phyloP scores from a whole-genome alignment of 2,329 filamentous ascomycete genomes.

The Aspergillus luchuensis region DNA sequence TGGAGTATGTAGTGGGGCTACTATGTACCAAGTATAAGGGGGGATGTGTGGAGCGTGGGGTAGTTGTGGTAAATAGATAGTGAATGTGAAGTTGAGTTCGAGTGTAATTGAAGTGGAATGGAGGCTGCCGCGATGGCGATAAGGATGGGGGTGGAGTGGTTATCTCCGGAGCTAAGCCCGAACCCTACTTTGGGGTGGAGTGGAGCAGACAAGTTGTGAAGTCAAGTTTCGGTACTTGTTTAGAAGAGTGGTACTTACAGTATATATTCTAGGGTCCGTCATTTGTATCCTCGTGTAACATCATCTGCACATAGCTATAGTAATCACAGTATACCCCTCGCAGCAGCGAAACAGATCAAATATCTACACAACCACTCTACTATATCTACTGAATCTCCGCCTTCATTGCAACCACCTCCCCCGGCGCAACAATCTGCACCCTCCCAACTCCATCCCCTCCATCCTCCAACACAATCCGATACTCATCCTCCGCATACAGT shows the following conservation, averaged over 20 bases:
- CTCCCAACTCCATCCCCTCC: conserved; percentile 31
- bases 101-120: too few relatives aligned
- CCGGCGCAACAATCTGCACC: conserved; percentile 39
- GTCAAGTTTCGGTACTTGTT: too few relatives aligned
- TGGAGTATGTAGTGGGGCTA: neutral
- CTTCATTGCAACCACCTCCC: conserved; percentile 40
- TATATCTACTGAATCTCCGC: conserved; percentile 32
- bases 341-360: neutral
- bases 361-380: neutral
- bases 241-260: too few relatives aligned
- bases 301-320: neutral
- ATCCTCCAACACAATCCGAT: conserved; percentile 46
- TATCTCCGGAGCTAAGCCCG: neutral
- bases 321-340: neutral
- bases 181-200: neutral
- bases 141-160: neutral
- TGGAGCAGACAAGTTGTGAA: neutral
- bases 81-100: neutral
- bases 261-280: too few relatives aligned
- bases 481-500: conserved; percentile 53
- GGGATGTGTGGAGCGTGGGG: too few relatives aligned
- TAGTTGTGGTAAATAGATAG: too few relatives aligned
- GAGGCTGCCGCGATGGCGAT: too few relatives aligned
- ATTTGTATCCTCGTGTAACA: too few relatives aligned
- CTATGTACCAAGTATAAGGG: neutral